phyloP scores from a whole-genome alignment of 495 filamentous ascomycete species.

The Copromyces sp. region DNA sequence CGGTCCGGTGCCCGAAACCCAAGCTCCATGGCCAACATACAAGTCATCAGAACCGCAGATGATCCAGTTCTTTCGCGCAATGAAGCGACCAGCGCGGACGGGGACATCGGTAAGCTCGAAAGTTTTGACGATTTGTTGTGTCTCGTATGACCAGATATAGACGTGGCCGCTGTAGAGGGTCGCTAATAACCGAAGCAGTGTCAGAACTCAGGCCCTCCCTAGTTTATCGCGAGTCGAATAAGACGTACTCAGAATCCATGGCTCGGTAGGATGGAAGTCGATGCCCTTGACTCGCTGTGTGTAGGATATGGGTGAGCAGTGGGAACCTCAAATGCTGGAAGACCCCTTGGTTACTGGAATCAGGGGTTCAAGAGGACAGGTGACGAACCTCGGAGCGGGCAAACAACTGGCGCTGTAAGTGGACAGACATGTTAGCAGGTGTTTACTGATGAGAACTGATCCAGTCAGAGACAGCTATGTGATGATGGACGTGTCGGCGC shows the following conservation, averaged over 20 bases:
- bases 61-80: constrained; percentile 98
- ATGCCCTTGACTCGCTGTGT: constrained; percentile 94
- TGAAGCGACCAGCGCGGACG: constrained; percentile 90
- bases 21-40: constrained; percentile 45
- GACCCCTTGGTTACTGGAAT: background rate
- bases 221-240: background rate
- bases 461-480: background rate
- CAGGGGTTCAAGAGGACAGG: constrained; percentile 70
- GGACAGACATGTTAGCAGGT: constrained; percentile 17
- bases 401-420: constrained; percentile 30
- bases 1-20: background rate
- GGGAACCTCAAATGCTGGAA: background rate
- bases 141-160: constrained; percentile 99
- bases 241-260: constrained; percentile 75
- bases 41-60: constrained; percentile 98
- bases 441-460: background rate
- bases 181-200: constrained; percentile 8
- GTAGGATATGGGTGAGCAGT: constrained; percentile 7
- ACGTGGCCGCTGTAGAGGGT: constrained; percentile 97
- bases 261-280: constrained; percentile 92
- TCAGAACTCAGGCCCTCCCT: constrained; percentile 1
- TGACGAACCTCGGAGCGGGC: constrained; percentile 28
- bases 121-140: constrained; percentile 94
- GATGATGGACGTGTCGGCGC: constrained; percentile 5
- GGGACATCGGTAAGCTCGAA: constrained; percentile 99